A percentile compares a stretch with the other conserved stretches of the same genome.
Conservation (phyloP, 768 basidiomycete species). For the Paxillus involutus region DNA sequence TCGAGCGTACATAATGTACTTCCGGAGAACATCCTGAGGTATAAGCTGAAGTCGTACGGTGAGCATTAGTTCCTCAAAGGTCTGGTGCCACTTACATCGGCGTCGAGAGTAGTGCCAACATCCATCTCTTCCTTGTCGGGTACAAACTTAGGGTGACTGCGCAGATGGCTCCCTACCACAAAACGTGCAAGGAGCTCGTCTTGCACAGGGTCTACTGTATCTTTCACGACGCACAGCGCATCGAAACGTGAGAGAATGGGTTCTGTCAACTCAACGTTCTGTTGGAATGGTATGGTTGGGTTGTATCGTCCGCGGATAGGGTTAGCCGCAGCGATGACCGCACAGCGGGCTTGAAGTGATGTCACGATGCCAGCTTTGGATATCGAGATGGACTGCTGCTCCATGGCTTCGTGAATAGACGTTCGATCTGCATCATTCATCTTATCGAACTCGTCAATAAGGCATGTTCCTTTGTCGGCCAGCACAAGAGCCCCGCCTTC, state of each 20-base stretch:
- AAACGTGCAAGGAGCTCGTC: constrained; percentile 96
- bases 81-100: constrained; percentile 65
- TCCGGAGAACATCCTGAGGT: constrained; percentile 92
- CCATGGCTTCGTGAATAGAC: constrained; percentile 99
- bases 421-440: constrained; percentile 99
- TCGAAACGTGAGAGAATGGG: constrained; percentile 98
- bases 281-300: constrained; percentile 96
- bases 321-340: constrained; percentile 97
- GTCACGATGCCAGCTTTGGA: constrained; percentile 99
- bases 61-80: constrained; percentile 5
- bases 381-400: constrained; percentile 98
- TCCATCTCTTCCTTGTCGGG: constrained; percentile 87
- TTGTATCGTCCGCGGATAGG: constrained; percentile 97
- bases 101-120: constrained; percentile 86
- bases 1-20: constrained; percentile 99
- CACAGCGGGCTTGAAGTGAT: constrained; percentile 95
- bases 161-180: constrained; percentile 94
- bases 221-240: constrained; percentile 97
- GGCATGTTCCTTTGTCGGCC: constrained; percentile 95
- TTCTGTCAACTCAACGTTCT: constrained; percentile 98
- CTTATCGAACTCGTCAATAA: constrained; percentile 99
- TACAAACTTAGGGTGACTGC: constrained; percentile 93
- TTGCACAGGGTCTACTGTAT: constrained; percentile 93
- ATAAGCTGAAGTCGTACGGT: constrained; percentile 64
- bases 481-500: constrained; percentile 98